Base-by-base conservation (phyloP, 441 rosid genomes). In the Raphanus hybrid region DNA sequence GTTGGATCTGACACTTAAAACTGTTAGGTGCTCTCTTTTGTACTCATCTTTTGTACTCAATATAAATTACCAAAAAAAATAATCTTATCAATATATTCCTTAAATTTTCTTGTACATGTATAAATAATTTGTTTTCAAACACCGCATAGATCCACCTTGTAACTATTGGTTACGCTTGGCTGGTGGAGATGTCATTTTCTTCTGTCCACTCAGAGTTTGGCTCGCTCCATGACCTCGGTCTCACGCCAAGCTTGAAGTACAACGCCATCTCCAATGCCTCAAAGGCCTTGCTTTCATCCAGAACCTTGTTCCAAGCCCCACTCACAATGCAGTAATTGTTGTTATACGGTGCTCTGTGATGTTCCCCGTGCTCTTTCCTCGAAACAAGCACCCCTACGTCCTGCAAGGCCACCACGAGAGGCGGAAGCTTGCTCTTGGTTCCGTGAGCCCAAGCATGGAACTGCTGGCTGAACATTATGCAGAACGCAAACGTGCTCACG, bases 381-480 rank as follows among this genome's bases (percentile, higher is more conserved):
- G 97, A 91, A 80, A 94, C 91, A 0, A 92, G 88, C 69, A 91
- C 66, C 4, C 96, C 96, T 0, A 74, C 84, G 32, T 89, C 97
- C 75, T 94, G 99, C 85, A 92, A 59, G 0, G 85, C 82, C 75
- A 88, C 91, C 55, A 91, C 96, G 2, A 71, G 18, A 3, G 86
- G 82, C 0, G 97, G 96, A 65, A 94, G 76, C 85, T 84, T 88
- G 89, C 98, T 91, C 86, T 89, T 94, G 7, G 96, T 92, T 73
- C 96, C 83, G 39, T 92, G 97, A 66, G 97, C 97, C 99, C 98
- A 94, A 11, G 96, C 87, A 82, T 92, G 99, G 43, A 91, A 91
- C 71, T 91, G 98, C 81, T 92, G 99, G 91, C 99, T 91, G 26
- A 92, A 88, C 97, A 90, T 88, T 55, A 92, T 87, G 84, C 92